Percentiles rank a stretch among this genome's conserved stretches.
phyloP scores from a whole-genome alignment of 345 rosid species.

The Bruguiera sexangula region DNA sequence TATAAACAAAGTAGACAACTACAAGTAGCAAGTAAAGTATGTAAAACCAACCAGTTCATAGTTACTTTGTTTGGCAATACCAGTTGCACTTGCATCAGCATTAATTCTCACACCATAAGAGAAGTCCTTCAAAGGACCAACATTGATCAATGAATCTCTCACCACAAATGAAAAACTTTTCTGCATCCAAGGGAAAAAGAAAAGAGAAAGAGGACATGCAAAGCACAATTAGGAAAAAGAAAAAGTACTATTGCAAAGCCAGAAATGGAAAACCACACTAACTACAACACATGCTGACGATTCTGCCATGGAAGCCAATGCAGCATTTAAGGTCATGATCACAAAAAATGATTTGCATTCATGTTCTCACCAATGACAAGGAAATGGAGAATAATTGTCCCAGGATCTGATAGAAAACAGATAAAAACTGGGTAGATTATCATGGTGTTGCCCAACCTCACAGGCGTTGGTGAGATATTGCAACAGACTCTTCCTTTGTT shows the following conservation, averaged over 20 bases:
- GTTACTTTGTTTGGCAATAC: conserved; percentile 95
- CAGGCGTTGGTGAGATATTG: not conserved
- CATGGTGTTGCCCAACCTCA: no score
- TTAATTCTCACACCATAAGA: conserved; percentile 82
- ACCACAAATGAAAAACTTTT: conserved; percentile 87
- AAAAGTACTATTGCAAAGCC: not conserved
- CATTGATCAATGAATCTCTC: conserved; percentile 85
- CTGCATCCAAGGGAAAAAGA: conserved; percentile 47
- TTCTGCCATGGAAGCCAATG: not conserved
- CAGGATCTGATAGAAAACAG: no score
- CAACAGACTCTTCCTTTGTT: not conserved
- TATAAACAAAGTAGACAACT: not conserved
- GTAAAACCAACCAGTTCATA: conserved; percentile 80
- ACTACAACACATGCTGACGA: not conserved
- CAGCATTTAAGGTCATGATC: not conserved
- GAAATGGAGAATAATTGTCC: not conserved
- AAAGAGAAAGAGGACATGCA: conserved; percentile 12
- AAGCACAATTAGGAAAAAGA: conserved; percentile 13
- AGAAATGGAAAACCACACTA: not conserved
- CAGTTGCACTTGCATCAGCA: conserved; percentile 88
- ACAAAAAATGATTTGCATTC: not conserved
- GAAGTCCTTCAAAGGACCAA: conserved; percentile 97
- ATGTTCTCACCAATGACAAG: not conserved
- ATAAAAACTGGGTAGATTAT: no score
- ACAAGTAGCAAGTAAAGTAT: not conserved